These are phyloP conservation scores for Globisporangium canariense DNA, from an alignment of 352 stramenopile species.

Conservation along the genomic window DNA sequence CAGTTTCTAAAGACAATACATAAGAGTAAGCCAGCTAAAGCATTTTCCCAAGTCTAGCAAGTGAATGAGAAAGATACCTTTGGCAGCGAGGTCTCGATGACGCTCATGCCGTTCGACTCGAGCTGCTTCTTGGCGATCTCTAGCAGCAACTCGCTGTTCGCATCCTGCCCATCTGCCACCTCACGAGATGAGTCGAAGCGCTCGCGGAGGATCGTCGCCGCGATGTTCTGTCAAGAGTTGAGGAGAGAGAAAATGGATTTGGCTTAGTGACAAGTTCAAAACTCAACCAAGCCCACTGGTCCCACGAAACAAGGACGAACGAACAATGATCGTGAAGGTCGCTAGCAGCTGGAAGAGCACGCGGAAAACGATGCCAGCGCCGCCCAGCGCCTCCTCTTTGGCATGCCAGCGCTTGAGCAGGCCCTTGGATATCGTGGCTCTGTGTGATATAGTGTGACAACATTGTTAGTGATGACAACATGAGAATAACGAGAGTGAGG, in stretches of 20 bases:
- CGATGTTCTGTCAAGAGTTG: conserved; percentile 39
- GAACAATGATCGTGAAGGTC: conserved; percentile 42
- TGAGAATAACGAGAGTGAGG: not conserved
- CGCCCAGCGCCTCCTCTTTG: not conserved
- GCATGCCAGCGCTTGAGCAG: conserved; percentile 12
- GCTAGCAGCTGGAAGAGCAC: conserved; percentile 39
- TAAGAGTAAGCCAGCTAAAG: not conserved
- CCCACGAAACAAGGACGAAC: conserved; percentile 17
- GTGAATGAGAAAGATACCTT: conserved; percentile 23
- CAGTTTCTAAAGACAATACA: conserved; percentile 35
- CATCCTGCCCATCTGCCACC: not conserved
- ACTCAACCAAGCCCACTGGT: not conserved
- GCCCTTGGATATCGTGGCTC: conserved; percentile 27
- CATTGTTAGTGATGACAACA: not conserved
- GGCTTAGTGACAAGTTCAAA: not conserved
- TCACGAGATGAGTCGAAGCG: conserved; percentile 39
- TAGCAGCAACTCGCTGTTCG: conserved; percentile 40
- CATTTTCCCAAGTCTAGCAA: not conserved
- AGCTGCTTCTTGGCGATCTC: conserved; percentile 56
- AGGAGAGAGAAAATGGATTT: not conserved
- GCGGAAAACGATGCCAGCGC: conserved; percentile 23
- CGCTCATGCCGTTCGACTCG: conserved; percentile 41
- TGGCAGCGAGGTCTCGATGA: conserved; percentile 36
- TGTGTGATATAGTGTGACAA: conserved; percentile 5
- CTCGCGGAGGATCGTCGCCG: conserved; percentile 57